Conservation (phyloP, 192 early-diverging fungal genomes). For the Piromyces sp. region DNA sequence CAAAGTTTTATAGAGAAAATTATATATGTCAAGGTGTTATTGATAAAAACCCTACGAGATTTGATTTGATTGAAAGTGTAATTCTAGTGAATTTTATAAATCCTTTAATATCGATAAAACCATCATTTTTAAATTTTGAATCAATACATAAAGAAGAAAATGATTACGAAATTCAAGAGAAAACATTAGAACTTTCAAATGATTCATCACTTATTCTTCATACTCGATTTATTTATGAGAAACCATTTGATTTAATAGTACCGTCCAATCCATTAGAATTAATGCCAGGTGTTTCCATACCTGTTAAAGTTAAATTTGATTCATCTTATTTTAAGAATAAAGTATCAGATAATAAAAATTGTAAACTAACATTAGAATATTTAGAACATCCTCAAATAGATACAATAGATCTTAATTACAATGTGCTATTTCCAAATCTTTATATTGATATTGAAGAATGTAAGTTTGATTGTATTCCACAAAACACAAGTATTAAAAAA, state of each 20-base stretch:
- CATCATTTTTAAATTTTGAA: constrained; percentile 19
- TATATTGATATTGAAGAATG: constrained; percentile 10
- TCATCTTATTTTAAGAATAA: constrained; percentile 21
- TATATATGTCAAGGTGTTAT: constrained; percentile 23
- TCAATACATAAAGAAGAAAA: constrained; percentile 24
- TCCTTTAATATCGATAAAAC: constrained; percentile 22
- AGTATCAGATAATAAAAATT: constrained; percentile 21
- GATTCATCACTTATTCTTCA: constrained; percentile 22
- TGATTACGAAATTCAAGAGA: constrained; percentile 11
- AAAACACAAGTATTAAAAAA: constrained; percentile 19
- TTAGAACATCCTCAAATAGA: constrained; percentile 36
- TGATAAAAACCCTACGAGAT: constrained; percentile 31
- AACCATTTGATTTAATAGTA: neutral
- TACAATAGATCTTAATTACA: constrained; percentile 23
- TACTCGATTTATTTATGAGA: constrained; percentile 21
- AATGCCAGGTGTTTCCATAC: constrained; percentile 11
- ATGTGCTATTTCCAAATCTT: constrained; percentile 34
- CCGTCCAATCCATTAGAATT: constrained; percentile 2
- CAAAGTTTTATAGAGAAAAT: constrained; percentile 16
- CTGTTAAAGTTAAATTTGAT: constrained; percentile 16
- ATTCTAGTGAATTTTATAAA: constrained; percentile 35
- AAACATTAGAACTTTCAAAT: constrained; percentile 21
- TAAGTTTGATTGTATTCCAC: constrained; percentile 27
- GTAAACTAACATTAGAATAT: constrained; percentile 27
- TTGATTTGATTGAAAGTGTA: constrained; percentile 12